Evolutionary conservation across 2,329 filamentous ascomycete genomes (phyloP), one percentile per base, ranked within the genome.

Genomic region (Fusarium decemcellulare): DNA sequence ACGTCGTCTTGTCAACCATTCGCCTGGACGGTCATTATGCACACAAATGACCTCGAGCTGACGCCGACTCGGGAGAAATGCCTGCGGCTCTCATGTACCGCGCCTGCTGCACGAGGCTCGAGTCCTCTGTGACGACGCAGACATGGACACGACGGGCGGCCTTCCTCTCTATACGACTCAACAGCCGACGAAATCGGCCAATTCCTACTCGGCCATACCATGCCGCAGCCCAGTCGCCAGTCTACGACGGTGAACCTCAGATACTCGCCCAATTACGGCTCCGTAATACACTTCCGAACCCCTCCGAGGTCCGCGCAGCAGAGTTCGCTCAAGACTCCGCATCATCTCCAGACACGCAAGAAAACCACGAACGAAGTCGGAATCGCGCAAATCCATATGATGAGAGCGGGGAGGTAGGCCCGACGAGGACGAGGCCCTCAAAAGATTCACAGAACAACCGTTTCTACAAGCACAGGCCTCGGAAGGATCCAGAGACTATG

Each of bases 11-110:
- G 23, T 51, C 55, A 48, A 57, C 23, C 59, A 52, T 42, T 62
- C 30, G 39, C 42, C 39, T 55, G 52, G 46, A 54, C 62, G 59
- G 63, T 48, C 66, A 73, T 52, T 72, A 72, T 75, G 72, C 66
- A 55, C 62, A 62, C 57, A 15, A 51, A 47, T 66, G 67, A 50
- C 50, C 54, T 69, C 52, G 55, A 69, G 48, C 63, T 65, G 62
- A 66, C 46, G 64, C 65, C 70, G 68, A 74, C 47, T 58, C 55
- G 72, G 62, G 64, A 64, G 61, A 69, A 61, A 75, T 77, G 73
- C 64, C 63, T 64, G 61, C 64, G 63, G 74, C 70, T 60, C 65
- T 66, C 42, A 65, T 72, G 52, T 70, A 64, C 59, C 74, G 74
- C 58, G 66, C 70, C 61, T 70, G 64, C 63, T 67, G 65, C 61